Conservation (phyloP, 2,329 filamentous ascomycete species). For the Cadophora gregata region DNA sequence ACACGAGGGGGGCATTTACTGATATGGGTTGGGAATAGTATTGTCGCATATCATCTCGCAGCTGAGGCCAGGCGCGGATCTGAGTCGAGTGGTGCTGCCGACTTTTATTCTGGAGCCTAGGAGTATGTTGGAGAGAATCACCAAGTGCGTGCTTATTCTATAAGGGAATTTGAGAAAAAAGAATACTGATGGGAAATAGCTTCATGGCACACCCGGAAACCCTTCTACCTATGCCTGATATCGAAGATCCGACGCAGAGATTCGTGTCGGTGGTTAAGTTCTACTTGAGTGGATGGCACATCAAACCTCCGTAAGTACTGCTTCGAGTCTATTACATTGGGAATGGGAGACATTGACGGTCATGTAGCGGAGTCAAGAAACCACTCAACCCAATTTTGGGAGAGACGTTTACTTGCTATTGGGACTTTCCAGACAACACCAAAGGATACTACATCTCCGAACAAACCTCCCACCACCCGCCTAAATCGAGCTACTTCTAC, state of each 20-base stretch:
- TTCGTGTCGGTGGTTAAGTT: slow-evolving; percentile 98
- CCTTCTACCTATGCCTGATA: slow-evolving; percentile 82
- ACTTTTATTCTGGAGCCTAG: slow-evolving; percentile 98
- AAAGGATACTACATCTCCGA: slow-evolving; percentile 95
- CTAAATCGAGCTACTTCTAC: slow-evolving; percentile 99
- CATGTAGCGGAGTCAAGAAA: slow-evolving; percentile 88
- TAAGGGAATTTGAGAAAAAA: slow-evolving; percentile 1
- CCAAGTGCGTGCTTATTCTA: slow-evolving; percentile 70
- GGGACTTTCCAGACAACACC: slow-evolving; percentile 86
- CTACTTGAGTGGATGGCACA: slow-evolving; percentile 98
- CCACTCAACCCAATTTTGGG: slow-evolving; percentile 95
- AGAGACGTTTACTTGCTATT: slow-evolving; percentile 94
- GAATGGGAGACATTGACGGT: slow-evolving; percentile 7
- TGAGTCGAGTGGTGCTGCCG: slow-evolving; percentile 91
- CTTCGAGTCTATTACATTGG: background rate
- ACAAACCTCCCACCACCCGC: slow-evolving; percentile 97
- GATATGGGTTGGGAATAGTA: slow-evolving; percentile 59
- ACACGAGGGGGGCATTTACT: background rate
- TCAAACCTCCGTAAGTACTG: slow-evolving; percentile 84
- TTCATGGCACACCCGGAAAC: slow-evolving; percentile 99
- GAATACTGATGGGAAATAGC: slow-evolving; percentile 55
- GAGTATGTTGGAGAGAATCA: slow-evolving; percentile 98
- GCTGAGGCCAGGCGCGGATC: slow-evolving; percentile 90
- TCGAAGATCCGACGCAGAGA: slow-evolving; percentile 87
- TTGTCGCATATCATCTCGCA: slow-evolving; percentile 97